Evolutionary conservation across 2,329 filamentous ascomycete genomes (phyloP), one percentile per base, ranked within the genome.

Genomic region (Ophioceras dolichostomum): DNA sequence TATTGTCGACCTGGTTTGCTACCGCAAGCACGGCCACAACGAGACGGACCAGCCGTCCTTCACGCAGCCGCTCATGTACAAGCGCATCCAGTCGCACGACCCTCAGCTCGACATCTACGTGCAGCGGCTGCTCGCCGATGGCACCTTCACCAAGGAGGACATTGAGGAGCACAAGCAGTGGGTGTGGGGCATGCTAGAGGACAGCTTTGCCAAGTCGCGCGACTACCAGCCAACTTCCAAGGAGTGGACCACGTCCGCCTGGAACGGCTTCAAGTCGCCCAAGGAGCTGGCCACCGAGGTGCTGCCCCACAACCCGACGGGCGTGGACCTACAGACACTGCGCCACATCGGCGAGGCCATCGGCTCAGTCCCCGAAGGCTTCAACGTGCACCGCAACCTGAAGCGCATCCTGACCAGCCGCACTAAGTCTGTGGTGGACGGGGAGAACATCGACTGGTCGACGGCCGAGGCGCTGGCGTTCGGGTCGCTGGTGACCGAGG

Each of bases 51-150:
- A 98, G 70, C 91, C 91, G 34, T 94, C 89, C 29, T 98, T 98
- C 71, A 98, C 91, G n/a, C 91, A 98, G 60, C 91, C 91, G 29
- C 68, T 95, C 49, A 98, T 98, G 91, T 98, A 98, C 76, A 95
- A 96, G 79, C 84, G 83, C 54, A 96, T 98, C 56, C 75, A 79
- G 49, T 72, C 80, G 42, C 86, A 96, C 59, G 73, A 81, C 46
- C 77, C 82, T 32, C 84, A 91, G 57, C 79, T 98, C 41, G 82
- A 94, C 56, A 84, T 85, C 53, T 98, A 98, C 58, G 76, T 91
- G 48, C 76, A 94, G 54, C 84, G 94, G 70, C 79, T 98, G 38
- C 70, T 95, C 31, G 71, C 86, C 44, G 88, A 95, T 54, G 86
- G 88, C 50, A 94, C 84, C 38, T 98, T 98, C 66, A 94, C 85